These are phyloP conservation scores for Tricholoma terreum DNA, from an alignment of 768 basidiomycete genomes.

Conservation along the genomic window DNA sequence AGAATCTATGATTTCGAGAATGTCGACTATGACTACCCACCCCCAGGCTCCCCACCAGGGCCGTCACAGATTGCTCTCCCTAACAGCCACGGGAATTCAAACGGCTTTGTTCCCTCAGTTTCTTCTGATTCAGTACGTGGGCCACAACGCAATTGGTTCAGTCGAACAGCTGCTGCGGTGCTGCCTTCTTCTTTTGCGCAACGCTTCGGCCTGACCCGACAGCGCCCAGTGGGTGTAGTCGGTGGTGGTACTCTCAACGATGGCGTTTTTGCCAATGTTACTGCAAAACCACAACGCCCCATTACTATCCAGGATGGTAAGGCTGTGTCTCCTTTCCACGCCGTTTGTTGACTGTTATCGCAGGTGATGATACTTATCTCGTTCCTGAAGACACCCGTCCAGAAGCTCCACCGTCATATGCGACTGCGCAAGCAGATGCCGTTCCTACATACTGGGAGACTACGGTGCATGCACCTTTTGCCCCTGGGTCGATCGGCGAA, in stretches of 20 bases:
- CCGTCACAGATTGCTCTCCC: conserved; percentile 64
- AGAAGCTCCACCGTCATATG: conserved; percentile 90
- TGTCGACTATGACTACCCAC: conserved; percentile 76
- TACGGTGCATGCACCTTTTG: conserved; percentile 86
- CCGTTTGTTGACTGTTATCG: neutral
- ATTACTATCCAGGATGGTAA: conserved; percentile 58
- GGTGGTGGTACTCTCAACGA: conserved; percentile 77
- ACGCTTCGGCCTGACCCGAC: conserved; percentile 41
- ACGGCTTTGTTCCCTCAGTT: conserved; percentile 60
- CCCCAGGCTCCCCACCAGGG: conserved; percentile 77
- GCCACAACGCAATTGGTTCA: conserved; percentile 49
- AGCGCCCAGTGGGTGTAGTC: conserved; percentile 40
- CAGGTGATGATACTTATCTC: conserved; percentile 69
- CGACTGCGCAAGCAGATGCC: conserved; percentile 88
- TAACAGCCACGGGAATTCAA: conserved; percentile 71
- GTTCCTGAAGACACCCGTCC: conserved; percentile 82
- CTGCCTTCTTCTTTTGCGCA: conserved; percentile 51
- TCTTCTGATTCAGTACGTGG: conserved; percentile 28
- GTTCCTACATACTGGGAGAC: conserved; percentile 98
- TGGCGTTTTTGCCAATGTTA: conserved; percentile 95
- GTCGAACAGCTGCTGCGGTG: conserved; percentile 51
- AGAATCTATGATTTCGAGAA: conserved; percentile 77
- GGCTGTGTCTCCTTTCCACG: conserved; percentile 15
- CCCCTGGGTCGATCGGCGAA: conserved; percentile 62
- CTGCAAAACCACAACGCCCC: conserved; percentile 75